phyloP scores from a whole-genome alignment of 331 rosid genomes.

The Dryas integrifolia region DNA sequence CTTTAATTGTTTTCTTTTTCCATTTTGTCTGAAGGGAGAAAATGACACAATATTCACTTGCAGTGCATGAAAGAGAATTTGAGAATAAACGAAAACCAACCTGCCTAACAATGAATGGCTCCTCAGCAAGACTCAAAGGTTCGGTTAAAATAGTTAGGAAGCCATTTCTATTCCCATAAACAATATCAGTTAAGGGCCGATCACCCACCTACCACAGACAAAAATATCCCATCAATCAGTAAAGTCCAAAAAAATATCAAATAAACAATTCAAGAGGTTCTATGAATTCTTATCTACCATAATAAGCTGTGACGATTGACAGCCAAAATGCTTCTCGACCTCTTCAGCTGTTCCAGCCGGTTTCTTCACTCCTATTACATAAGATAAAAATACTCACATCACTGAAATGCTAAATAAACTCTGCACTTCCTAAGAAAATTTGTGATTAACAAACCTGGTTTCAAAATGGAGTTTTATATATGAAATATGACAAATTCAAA shows the following conservation, averaged over 20 bases:
- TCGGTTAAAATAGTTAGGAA: conserved; percentile 79
- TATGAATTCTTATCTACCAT: conserved; percentile 53
- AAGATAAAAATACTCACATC: conserved; percentile 18
- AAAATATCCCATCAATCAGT: conserved; percentile 11
- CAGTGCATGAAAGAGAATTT: conserved; percentile 14
- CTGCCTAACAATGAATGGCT: conserved; percentile 88
- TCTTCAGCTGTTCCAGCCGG: conserved; percentile 95
- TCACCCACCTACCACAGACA: conserved; percentile 76
- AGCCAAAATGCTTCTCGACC: conserved; percentile 87
- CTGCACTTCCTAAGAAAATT: not conserved
- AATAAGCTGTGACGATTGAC: conserved; percentile 62
- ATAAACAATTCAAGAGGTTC: conserved; percentile 15
- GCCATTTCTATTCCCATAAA: conserved; percentile 80
- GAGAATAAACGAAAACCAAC: conserved; percentile 38
- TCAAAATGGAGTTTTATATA: not conserved
- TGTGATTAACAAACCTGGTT: not conserved
- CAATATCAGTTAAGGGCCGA: conserved; percentile 85
- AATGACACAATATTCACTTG: conserved; percentile 11
- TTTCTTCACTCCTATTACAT: conserved; percentile 69
- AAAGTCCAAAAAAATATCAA: conserved; percentile 24
- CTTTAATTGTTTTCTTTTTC: not conserved
- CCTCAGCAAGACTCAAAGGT: conserved; percentile 71
- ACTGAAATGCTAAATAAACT: conserved; percentile 16
- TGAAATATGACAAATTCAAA: conserved; percentile 2
- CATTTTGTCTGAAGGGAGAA: not conserved